Percentiles rank a stretch among this genome's conserved stretches.
These are phyloP conservation scores for Meripilus lineatus DNA, from an alignment of 1,284 basidiomycete genomes.

Conservation along the genomic window DNA sequence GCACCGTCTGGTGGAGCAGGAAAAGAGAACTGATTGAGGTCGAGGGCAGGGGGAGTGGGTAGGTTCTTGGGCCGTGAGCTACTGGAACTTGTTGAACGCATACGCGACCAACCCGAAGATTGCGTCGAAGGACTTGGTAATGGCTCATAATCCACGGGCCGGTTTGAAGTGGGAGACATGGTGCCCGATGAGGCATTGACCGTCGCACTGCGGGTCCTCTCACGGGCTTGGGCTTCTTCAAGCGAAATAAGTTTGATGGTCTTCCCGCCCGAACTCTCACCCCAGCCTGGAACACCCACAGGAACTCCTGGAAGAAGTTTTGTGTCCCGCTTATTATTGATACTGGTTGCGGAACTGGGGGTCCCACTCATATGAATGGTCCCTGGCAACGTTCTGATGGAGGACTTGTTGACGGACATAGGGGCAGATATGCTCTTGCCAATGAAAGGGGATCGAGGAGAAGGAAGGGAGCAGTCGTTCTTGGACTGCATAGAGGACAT, in stretches of 20 bases:
- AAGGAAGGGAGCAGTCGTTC: constrained; percentile 23
- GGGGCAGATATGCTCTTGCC: constrained; percentile 28
- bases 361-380: constrained; percentile 15
- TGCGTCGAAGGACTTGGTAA: constrained; percentile 9
- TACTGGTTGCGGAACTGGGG: neutral
- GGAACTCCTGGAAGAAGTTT: constrained; percentile 28
- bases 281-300: constrained; percentile 38
- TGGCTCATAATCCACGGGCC: constrained; percentile 3
- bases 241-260: constrained; percentile 66
- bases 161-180: constrained; percentile 13
- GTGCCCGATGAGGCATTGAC: constrained; percentile 26
- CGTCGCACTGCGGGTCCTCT: constrained; percentile 45
- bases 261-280: constrained; percentile 40
- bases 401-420: constrained; percentile 23
- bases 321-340: constrained; percentile 24
- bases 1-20: constrained; percentile 15
- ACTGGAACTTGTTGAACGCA: constrained; percentile 58
- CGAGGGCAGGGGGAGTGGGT: constrained; percentile 18
- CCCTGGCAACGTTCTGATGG: constrained; percentile 4
- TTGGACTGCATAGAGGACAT: constrained; percentile 38
- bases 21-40: constrained; percentile 35
- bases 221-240: constrained; percentile 68
- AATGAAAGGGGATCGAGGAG: constrained; percentile 14
- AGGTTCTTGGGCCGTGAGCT: constrained; percentile 41
- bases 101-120: constrained; percentile 13